Evolutionary conservation across 805 yeast genomes (phyloP).

Genomic region (Candida mattraensis): DNA sequence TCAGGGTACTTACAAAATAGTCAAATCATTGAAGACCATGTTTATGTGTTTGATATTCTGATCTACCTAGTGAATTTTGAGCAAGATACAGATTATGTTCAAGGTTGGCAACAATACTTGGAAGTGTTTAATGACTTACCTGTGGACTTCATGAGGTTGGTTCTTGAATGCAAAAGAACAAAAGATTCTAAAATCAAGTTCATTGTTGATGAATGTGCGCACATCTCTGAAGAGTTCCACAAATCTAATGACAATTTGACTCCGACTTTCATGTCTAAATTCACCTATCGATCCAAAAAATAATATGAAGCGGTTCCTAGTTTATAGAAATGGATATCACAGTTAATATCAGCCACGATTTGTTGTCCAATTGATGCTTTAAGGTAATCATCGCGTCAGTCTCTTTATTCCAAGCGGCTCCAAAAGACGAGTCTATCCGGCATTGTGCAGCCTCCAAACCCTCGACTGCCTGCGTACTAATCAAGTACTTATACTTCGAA

Average conservation of each 20-base stretch:
- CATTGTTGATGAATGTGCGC: slow-evolving; percentile 28
- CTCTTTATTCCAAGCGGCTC: slow-evolving; percentile 55
- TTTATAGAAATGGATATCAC: slow-evolving; percentile 32
- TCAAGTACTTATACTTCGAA: slow-evolving; percentile 56
- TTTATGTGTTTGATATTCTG: slow-evolving; percentile 60
- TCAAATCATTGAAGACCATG: slow-evolving; percentile 45
- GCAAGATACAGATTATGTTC: slow-evolving; percentile 46
- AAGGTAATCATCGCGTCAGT: slow-evolving; percentile 54
- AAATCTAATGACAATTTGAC: slow-evolving; percentile 8
- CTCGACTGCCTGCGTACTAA: slow-evolving; percentile 41
- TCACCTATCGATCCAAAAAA: slow-evolving; percentile 13
- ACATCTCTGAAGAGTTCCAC: slow-evolving; percentile 13
- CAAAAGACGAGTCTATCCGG: slow-evolving; percentile 40
- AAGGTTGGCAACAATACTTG: slow-evolving; percentile 45
- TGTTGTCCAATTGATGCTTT: slow-evolving; percentile 26
- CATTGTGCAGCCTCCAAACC: slow-evolving; percentile 25
- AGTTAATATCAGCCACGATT: slow-evolving; percentile 27
- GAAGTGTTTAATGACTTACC: slow-evolving; percentile 77
- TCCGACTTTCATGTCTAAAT: slow-evolving; percentile 22
- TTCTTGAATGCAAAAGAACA: slow-evolving; percentile 50
- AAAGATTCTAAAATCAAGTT: slow-evolving; percentile 26
- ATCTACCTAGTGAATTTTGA: slow-evolving; percentile 53
- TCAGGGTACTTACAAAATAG: slow-evolving; percentile 33
- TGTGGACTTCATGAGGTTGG: slow-evolving; percentile 61
- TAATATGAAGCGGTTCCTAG: slow-evolving; percentile 3